Evolutionary conservation across 148 eudicot species (phyloP).

Genomic region (Fagopyrum esculentum): DNA sequence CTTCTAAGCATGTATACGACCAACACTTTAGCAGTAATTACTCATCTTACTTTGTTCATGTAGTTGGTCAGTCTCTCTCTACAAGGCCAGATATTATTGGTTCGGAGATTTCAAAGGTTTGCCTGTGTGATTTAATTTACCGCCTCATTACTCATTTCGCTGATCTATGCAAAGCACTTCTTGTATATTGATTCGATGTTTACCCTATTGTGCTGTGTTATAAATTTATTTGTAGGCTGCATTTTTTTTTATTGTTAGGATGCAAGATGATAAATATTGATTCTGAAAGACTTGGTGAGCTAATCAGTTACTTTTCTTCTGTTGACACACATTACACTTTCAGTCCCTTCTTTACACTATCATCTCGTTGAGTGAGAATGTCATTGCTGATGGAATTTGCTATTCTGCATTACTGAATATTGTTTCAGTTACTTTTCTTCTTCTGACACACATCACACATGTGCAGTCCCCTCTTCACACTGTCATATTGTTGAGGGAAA

Average conservation of each 20-base stretch:
- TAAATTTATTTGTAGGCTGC: background rate
- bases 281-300: background rate
- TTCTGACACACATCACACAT: background rate
- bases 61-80: conserved; percentile 98
- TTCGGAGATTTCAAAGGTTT: conserved; percentile 70
- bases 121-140: conserved; percentile 10
- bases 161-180: background rate
- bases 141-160: background rate
- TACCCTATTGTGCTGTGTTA: background rate
- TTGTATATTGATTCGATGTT: background rate
- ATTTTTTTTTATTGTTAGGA: background rate
- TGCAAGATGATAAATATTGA: background rate
- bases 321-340: background rate
- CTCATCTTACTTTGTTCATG: conserved; percentile 17
- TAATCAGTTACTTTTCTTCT: background rate
- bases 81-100: conserved; percentile 98
- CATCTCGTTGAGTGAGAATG: background rate
- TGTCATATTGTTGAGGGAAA: background rate
- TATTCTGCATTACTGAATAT: no score
- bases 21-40: conserved; percentile 14
- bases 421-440: background rate
- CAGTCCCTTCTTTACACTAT: background rate
- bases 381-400: no score
- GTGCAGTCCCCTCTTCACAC: background rate
- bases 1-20: conserved; percentile 11